Percentiles rank a stretch among this genome's conserved stretches.
Evolutionary conservation across 495 filamentous ascomycete species (phyloP).

Genomic region (Hypoxylon lienhwacheense): DNA sequence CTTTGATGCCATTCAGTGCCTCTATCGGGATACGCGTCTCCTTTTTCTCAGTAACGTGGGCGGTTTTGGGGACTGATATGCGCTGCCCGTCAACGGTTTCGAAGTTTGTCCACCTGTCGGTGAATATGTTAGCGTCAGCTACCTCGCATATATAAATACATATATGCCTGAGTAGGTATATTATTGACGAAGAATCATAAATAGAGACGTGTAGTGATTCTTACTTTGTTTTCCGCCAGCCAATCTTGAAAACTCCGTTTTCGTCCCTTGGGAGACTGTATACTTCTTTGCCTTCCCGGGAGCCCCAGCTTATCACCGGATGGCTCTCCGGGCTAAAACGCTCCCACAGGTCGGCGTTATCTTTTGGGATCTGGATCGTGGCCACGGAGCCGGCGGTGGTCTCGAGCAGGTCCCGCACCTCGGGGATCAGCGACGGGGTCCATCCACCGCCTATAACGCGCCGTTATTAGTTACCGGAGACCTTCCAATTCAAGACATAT

Average conservation of each 20-base stretch:
- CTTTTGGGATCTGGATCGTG: constrained; percentile 40
- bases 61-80: constrained; percentile 32
- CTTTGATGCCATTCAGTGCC: constrained; percentile 36
- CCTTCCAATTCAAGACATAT: neutral
- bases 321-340: constrained; percentile 42
- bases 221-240: constrained; percentile 50
- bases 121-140: constrained; percentile 1
- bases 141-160: too few relatives aligned
- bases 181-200: too few relatives aligned
- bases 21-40: constrained; percentile 44
- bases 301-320: constrained; percentile 41
- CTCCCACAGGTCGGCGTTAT: constrained; percentile 36
- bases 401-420: constrained; percentile 43
- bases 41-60: constrained; percentile 32
- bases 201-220: constrained; percentile 15
- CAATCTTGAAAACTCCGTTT: constrained; percentile 48
- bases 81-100: constrained; percentile 19
- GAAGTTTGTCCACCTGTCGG: constrained; percentile 31
- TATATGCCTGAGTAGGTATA: too few relatives aligned
- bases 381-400: constrained; percentile 50
- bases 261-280: constrained; percentile 47
- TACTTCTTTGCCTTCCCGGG: constrained; percentile 40
- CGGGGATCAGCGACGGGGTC: constrained; percentile 40
- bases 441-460: constrained; percentile 35
- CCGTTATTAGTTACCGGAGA: constrained; percentile 1